Conservation (phyloP, 2,329 filamentous ascomycete genomes). For the Arthrocladium fulminans region DNA sequence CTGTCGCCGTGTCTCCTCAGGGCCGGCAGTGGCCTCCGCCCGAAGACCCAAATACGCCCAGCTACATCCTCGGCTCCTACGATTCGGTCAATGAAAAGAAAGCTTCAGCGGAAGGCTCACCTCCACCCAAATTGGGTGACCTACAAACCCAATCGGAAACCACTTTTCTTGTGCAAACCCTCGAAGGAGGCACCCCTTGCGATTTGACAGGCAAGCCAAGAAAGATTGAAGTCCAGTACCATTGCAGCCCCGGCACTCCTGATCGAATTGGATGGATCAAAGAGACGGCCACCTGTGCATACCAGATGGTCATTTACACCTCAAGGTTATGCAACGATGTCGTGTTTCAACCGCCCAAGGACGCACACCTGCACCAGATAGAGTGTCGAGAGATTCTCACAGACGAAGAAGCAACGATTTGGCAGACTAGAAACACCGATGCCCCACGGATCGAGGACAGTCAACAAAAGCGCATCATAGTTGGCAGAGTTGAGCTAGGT, state of each 20-base stretch:
- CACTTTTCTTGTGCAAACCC: slow-evolving; percentile 73
- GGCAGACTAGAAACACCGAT: slow-evolving; percentile 26
- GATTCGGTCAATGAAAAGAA: slow-evolving; percentile 17
- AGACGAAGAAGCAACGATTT: slow-evolving; percentile 45
- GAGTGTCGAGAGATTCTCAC: slow-evolving; percentile 63
- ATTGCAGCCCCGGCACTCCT: slow-evolving; percentile 66
- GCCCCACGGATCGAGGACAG: slow-evolving; percentile 24
- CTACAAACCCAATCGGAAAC: slow-evolving; percentile 55
- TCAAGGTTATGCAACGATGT: slow-evolving; percentile 79
- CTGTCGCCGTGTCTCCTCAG: slow-evolving; percentile 56
- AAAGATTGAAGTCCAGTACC: slow-evolving; percentile 71
- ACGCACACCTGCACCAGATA: slow-evolving; percentile 67
- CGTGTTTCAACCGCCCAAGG: slow-evolving; percentile 73
- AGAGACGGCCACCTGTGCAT: slow-evolving; percentile 81
- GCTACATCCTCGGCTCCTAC: slow-evolving; percentile 66
- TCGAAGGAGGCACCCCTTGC: slow-evolving; percentile 72
- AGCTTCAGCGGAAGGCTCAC: slow-evolving; percentile 25
- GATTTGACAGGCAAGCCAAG: slow-evolving; percentile 75
- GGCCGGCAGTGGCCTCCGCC: slow-evolving; percentile 61
- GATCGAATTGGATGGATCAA: slow-evolving; percentile 87
- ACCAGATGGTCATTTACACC: slow-evolving; percentile 87
- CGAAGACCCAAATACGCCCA: slow-evolving; percentile 65
- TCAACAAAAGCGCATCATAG: slow-evolving; percentile 31
- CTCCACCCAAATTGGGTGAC: slow-evolving; percentile 22
- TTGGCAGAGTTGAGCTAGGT: slow-evolving; percentile 53